Evolutionary conservation across 352 stramenopile genomes (phyloP).

Genomic region (Phytophthora hybrid): DNA sequence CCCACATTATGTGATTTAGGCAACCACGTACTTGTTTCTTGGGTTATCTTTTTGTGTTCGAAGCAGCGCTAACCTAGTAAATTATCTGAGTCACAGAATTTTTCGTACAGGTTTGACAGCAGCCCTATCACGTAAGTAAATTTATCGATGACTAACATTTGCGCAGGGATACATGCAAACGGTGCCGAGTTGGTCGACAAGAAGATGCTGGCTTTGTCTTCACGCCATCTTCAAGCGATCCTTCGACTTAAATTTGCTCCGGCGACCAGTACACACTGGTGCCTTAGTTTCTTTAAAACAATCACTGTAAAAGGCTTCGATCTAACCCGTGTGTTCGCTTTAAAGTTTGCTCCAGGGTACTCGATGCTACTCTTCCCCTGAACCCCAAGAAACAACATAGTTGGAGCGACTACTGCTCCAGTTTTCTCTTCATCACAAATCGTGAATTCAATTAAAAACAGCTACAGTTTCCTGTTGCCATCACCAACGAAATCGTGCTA

Average conservation of each 20-base stretch:
- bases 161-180: constrained; percentile 66
- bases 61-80: constrained; percentile 16
- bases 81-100: constrained; percentile 56
- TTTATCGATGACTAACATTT: constrained; percentile 1
- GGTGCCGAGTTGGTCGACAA: constrained; percentile 62
- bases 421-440: not conserved
- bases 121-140: not conserved
- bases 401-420: not conserved
- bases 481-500: not conserved
- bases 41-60: not conserved
- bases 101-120: constrained; percentile 62
- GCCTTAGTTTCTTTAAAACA: not conserved
- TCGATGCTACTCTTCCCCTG: not conserved
- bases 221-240: constrained; percentile 30
- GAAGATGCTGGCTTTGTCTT: constrained; percentile 72
- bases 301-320: not conserved
- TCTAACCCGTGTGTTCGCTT: constrained; percentile 18
- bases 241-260: constrained; percentile 20
- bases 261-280: constrained; percentile 21
- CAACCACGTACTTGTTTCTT: constrained; percentile 58
- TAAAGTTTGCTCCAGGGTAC: not conserved
- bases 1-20: constrained; percentile 29
- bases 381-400: not conserved
- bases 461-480: not conserved
- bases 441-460: not conserved